Evolutionary conservation across 306 rosid genomes (phyloP), one percentile per base, ranked within the genome.

Genomic region (Benincasa hispida): DNA sequence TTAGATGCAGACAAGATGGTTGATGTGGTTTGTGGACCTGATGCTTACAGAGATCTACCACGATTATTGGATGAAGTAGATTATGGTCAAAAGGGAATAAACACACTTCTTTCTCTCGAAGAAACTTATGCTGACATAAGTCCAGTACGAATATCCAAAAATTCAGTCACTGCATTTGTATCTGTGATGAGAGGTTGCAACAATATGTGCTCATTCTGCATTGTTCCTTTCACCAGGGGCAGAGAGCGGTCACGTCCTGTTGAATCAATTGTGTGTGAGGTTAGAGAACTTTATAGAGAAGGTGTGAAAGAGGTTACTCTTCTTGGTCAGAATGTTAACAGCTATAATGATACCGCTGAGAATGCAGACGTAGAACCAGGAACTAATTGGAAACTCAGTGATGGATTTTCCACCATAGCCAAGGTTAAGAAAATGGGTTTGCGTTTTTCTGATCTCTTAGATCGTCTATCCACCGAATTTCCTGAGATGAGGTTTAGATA

Each of bases 401-500:
- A 94, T 53, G 99, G 99, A 60, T 94, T 94, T 90, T 88, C 93
- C 79, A 92, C 89, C 84, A 82, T 53, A 47, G 79, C 86, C 41
- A 94, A 88, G 89, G 93, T 92, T 35, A 94, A 88, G 78, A 89
- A 85, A n/a, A 87, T 91, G 82, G 99, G 99, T 66, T 89, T 82
- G 48, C 92, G 99, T 74, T 94, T 94, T 83, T 78, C 95, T 81
- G 95, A 92, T 86, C 96, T 94, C 69, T 86, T 94, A 67, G 93
- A 94, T 75, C 87, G 90, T 47, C 92, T 94, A 76, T 92, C 97
- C 74, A 56, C 54, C 19, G 92, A 94, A 83, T 92, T 83, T 84
- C 99, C 97, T 72, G 99, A 92, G 83, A 92, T 94, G 90, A 93
- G 99, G 63, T 94, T 94, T 85, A 87, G 99, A 94, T 94, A 86